These are phyloP conservation scores for Phyllosticta citriasiana DNA, from an alignment of 2,329 filamentous ascomycete genomes.

Conservation along the genomic window DNA sequence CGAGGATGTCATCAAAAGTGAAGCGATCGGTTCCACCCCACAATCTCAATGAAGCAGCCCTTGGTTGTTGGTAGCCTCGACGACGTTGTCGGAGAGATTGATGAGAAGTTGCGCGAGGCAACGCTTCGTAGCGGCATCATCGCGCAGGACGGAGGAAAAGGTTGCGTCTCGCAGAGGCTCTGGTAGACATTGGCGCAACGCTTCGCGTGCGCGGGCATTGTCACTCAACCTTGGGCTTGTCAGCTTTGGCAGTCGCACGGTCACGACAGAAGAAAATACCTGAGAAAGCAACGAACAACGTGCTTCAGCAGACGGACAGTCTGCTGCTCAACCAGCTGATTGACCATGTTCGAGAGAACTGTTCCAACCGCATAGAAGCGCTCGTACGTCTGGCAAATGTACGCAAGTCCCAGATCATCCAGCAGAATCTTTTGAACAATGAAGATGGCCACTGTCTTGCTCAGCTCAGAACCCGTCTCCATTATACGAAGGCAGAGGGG, in stretches of 20 bases:
- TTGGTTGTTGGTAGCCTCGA: conserved; percentile 36
- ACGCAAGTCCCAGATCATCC: conserved; percentile 92
- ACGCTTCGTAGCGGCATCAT: conserved; percentile 94
- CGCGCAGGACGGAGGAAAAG: conserved; percentile 89
- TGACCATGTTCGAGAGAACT: conserved; percentile 97
- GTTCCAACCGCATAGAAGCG: conserved; percentile 97
- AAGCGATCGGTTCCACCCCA: not conserved
- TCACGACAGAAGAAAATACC: conserved; percentile 47
- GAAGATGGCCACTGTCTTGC: conserved; percentile 98
- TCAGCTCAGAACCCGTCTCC: conserved; percentile 96
- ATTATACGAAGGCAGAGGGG: conserved; percentile 95
- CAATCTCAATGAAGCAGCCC: conserved; percentile 21
- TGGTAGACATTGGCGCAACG: conserved; percentile 87
- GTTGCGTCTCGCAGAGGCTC: conserved; percentile 98
- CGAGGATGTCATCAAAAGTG: not conserved
- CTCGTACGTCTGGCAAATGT: conserved; percentile 98
- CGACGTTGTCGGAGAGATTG: conserved; percentile 86
- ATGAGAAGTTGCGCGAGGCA: conserved; percentile 95
- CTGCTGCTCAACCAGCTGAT: conserved; percentile 93
- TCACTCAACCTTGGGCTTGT: conserved; percentile 63
- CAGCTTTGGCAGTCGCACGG: not conserved
- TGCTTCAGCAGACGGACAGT: conserved; percentile 94
- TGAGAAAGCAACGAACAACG: conserved; percentile 90
- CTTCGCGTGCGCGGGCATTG: conserved; percentile 90
- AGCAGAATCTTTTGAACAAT: conserved; percentile 98